Conservation (phyloP, 257 asterid species). For the Ballota nigra region DNA sequence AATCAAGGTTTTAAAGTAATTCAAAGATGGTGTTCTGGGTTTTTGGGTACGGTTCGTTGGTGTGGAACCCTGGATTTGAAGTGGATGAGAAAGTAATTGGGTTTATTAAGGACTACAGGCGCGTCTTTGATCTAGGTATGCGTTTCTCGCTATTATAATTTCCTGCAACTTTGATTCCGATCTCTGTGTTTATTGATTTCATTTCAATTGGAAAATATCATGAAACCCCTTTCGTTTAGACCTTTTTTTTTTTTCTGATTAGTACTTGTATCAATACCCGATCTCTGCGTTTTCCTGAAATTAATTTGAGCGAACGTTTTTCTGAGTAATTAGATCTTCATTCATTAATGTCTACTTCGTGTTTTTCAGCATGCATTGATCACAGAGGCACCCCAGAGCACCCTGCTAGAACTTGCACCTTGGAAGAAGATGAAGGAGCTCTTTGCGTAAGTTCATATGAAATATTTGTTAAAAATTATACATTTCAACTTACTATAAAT, state of each 20-base stretch:
- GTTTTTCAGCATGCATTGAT: conserved; percentile 80
- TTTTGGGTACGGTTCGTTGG: conserved; percentile 89
- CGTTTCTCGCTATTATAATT: neutral
- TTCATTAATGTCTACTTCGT: neutral
- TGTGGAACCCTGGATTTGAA: conserved; percentile 94
- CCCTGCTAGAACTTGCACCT: conserved; percentile 98
- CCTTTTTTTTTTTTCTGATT: too few species aligned
- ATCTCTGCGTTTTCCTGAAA: neutral
- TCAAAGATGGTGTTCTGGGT: conserved; percentile 79
- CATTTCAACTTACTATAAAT: too few species aligned
- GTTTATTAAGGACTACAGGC: conserved; percentile 73
- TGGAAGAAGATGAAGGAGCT: conserved; percentile 66
- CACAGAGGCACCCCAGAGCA: conserved; percentile 94
- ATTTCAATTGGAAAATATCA: neutral
- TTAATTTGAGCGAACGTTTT: neutral
- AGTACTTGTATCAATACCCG: neutral
- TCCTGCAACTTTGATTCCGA: neutral
- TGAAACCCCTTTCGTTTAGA: neutral
- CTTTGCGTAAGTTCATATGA: conserved; percentile 81
- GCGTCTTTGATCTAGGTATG: conserved; percentile 90
- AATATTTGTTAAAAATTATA: too few species aligned
- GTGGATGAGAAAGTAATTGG: conserved; percentile 83
- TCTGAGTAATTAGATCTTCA: neutral
- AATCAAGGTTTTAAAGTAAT: neutral
- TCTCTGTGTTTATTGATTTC: neutral